Base-by-base conservation (phyloP, 345 rosid species). In the Acer yangbiense region DNA sequence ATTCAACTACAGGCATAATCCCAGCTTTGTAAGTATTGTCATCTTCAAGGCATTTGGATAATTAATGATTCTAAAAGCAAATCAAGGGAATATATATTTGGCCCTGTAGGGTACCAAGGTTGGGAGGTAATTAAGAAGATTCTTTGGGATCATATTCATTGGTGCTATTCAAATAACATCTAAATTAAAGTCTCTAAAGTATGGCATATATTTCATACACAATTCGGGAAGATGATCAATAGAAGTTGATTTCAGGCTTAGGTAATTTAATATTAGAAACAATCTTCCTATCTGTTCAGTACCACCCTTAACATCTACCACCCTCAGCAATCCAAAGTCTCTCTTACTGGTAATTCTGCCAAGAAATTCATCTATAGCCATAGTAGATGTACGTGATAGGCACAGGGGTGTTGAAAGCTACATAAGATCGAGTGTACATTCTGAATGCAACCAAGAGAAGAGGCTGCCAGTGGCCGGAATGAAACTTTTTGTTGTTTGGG, bases 181-280 rank as follows among this genome's bases (percentile, higher is more conserved):
- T 9, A 23, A 23, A 23, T 79, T 9, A 23, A 23, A 23, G 25
- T 23, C 25, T 23, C 25, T 23, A 78, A 44, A 3, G 84, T 43
- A 27, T 10, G 68, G 35, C 35, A 78, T 35, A 52, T 55, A 43
- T 23, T n/a, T 69, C 9, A 82, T 18, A 4, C 65, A 29, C 3
- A 29, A 57, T 1, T 25, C 1, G 2, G 79, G 76, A 52, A 82
- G 76, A 35, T 3, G 23, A 41, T 63, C 85, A 16, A 79, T 16
- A 8, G 12, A 64, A 0, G 79, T 82, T 35, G 76, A 77, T 54
- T 81, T 69, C 78, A 81, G 70, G 48, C 84, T 78, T 21, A 82
- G 64, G 80, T 82, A 76, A 46, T 32, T 73, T 35, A 83, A 25
- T 35, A 29, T 29, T 9, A 46, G 76, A 27, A 71, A 68, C 39